Evolutionary conservation across 805 yeast species (phyloP).

Genomic region (Candida succiphila): DNA sequence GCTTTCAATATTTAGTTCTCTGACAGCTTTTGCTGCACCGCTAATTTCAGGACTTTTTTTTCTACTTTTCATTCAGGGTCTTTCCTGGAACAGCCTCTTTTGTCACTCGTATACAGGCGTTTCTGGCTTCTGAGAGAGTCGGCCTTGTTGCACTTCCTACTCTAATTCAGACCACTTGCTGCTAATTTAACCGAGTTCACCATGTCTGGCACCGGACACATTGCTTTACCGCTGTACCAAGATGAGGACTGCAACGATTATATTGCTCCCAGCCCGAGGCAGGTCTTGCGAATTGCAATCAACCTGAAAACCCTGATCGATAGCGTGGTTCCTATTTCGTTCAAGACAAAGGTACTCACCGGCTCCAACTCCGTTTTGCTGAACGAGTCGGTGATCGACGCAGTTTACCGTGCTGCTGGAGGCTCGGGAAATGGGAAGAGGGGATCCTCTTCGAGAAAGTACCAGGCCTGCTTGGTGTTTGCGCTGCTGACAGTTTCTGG

Average conservation of each 20-base stretch:
- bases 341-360: slow-evolving; percentile 37
- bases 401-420: slow-evolving; percentile 70
- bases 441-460: slow-evolving; percentile 48
- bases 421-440: slow-evolving; percentile 54
- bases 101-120: no score
- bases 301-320: slow-evolving; percentile 70
- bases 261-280: slow-evolving; percentile 51
- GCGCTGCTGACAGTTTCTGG: slow-evolving; percentile 64
- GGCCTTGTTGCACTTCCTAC: no score
- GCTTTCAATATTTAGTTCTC: no score
- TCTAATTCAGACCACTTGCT: no score
- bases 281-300: slow-evolving; percentile 56
- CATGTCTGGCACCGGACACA: slow-evolving; percentile 4
- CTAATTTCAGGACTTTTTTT: no score
- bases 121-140: no score
- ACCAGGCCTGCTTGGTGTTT: slow-evolving; percentile 60
- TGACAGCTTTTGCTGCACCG: no score
- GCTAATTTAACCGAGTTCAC: not conserved
- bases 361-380: slow-evolving; percentile 51
- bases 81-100: no score
- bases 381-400: slow-evolving; percentile 43
- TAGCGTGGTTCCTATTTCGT: slow-evolving; percentile 57
- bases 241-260: slow-evolving; percentile 24
- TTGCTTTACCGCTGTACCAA: slow-evolving; percentile 14
- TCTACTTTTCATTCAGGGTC: no score